These are phyloP conservation scores for Leccinum longicurvipes DNA, from an alignment of 768 basidiomycete species.

Conservation along the genomic window DNA sequence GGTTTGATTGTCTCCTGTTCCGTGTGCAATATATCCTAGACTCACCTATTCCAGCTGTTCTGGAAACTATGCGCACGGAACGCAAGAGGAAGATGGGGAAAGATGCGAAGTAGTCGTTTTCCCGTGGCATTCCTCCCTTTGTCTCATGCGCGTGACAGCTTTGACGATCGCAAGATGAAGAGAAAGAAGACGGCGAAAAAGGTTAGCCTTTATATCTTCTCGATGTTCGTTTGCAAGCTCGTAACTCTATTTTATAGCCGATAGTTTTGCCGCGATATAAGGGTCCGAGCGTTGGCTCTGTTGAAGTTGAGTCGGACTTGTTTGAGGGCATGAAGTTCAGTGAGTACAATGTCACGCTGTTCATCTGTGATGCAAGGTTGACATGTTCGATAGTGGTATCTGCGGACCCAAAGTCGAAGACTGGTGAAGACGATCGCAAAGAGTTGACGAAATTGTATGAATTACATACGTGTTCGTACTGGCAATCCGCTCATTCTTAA, in stretches of 20 bases:
- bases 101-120: slow-evolving; percentile 43
- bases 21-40: not conserved
- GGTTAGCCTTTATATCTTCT: slow-evolving; percentile 3
- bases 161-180: slow-evolving; percentile 33
- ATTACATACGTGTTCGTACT: not conserved
- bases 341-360: slow-evolving; percentile 35
- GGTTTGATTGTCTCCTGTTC: slow-evolving; percentile 37
- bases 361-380: not conserved
- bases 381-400: slow-evolving; percentile 53
- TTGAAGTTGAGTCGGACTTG: slow-evolving; percentile 58
- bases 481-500: not conserved
- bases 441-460: slow-evolving; percentile 65
- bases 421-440: slow-evolving; percentile 64
- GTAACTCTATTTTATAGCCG: slow-evolving; percentile 35
- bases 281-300: slow-evolving; percentile 58
- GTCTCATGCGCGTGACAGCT: slow-evolving; percentile 15
- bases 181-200: slow-evolving; percentile 28
- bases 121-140: not conserved
- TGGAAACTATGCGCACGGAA: slow-evolving; percentile 58
- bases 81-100: slow-evolving; percentile 75
- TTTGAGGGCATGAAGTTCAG: slow-evolving; percentile 80
- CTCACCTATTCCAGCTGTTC: slow-evolving; percentile 40
- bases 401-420: slow-evolving; percentile 69
- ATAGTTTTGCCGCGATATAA: slow-evolving; percentile 62
- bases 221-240: not conserved